These are phyloP conservation scores for Paramyrothecium sp. DNA, from an alignment of 2,329 filamentous ascomycete species.

Conservation along the genomic window DNA sequence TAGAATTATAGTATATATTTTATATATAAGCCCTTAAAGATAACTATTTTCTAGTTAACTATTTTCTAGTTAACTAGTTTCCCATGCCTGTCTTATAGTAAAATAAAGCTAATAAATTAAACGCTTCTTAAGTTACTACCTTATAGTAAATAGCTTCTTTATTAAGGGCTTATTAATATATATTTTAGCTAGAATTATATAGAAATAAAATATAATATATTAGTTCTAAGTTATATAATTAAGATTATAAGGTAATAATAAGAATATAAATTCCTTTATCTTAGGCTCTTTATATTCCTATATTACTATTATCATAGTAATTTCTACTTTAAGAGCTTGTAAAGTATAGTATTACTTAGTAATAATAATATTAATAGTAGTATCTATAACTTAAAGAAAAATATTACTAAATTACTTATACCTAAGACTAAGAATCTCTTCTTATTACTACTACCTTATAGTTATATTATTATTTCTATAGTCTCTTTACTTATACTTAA, in stretches of 20 bases:
- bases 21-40: too few relatives aligned
- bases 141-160: background rate
- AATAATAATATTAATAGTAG: conserved; percentile 2
- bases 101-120: background rate
- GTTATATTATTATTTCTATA: background rate
- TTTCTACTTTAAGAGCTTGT: background rate
- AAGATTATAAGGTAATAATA: background rate
- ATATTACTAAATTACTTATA: background rate
- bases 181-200: background rate
- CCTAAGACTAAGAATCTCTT: background rate
- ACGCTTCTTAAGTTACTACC: background rate
- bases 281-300: background rate
- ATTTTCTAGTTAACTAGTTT: too few relatives aligned
- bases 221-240: background rate
- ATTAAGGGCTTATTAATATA: background rate
- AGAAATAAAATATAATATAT: background rate
- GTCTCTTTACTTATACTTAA: background rate
- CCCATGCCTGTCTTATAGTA: background rate
- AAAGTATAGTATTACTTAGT: background rate
- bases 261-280: background rate
- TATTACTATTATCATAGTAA: background rate
- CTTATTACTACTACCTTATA: background rate
- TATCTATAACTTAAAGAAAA: background rate
- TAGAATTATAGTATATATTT: too few relatives aligned
- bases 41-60: too few relatives aligned